Base-by-base conservation (phyloP, 371 early-diverging fungal genomes). In the Circinella minor region DNA sequence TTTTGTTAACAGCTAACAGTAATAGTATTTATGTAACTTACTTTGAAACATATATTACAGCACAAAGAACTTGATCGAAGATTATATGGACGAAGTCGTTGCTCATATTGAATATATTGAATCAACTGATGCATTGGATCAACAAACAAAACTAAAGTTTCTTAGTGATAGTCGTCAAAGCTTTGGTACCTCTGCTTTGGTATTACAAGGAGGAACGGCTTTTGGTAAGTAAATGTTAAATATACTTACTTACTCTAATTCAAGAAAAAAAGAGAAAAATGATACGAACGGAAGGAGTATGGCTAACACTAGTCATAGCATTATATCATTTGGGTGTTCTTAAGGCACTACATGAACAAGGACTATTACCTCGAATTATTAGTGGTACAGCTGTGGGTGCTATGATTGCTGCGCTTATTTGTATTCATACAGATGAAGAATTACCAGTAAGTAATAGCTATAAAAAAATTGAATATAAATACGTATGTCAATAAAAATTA, bases 241-340 rank as follows among this genome's bases (percentile, higher is more conserved):
- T 43, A 43, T 3, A 43, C 43, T 43, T 11, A 43, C 11, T 43
- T 43, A 43, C 3, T 9, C 43, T 43, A 43, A 43, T 43, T 3
- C 9, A 43, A 43, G 43, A 43, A 43, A 11, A 43, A 0, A 9
- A 43, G 11, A 43, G 0, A 43, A 43, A 43, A 43, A 9, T 1
- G 27, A 2, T 27, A 2, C 2, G 27, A 2, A 27, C 27, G 27
- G 27, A 27, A 27, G 27, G 27, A 27, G 47, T 47, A 47, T 55
- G 55, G 20, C n/a, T 55, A 11, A 4, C 39, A 66, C 27, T 27
- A 27, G 27, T 27, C 27, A 27, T 43, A 82, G 91, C 89, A 10
- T 72, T 91, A 66, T 89, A 86, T 71, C 93, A 93, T 74, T 74
- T 92, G 17, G 93, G 93, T 48, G 91, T 93, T 1, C 86, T 90